phyloP scores from a whole-genome alignment of 2,329 filamentous ascomycete species.

The Neonectria coccinea region DNA sequence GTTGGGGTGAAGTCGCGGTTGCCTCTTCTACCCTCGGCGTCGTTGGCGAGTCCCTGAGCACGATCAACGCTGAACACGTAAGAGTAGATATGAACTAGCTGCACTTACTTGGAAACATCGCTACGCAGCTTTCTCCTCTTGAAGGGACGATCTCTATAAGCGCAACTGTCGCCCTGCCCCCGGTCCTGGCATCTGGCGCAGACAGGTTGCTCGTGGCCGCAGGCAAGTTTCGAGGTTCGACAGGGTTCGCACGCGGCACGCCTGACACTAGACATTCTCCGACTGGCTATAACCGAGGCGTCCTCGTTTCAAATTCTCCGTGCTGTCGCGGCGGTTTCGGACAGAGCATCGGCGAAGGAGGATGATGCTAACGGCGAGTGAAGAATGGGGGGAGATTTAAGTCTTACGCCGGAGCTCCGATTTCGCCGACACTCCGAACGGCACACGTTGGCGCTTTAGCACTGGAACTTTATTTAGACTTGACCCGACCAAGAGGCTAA shows the following conservation, averaged over 20 bases:
- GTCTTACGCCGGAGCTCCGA: neutral
- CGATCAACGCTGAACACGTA: neutral
- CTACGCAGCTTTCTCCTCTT: slow-evolving; percentile 6
- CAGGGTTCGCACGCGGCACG: slow-evolving; percentile 25
- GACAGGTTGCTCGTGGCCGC: slow-evolving; percentile 21
- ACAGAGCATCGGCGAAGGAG: neutral
- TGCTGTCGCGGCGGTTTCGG: neutral
- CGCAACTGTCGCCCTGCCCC: slow-evolving; percentile 10
- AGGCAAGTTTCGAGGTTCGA: slow-evolving; percentile 19
- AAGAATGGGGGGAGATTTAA: too few relatives aligned
- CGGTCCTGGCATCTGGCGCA: slow-evolving; percentile 20
- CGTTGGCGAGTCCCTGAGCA: slow-evolving; percentile 3
- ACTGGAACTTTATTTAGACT: too few relatives aligned
- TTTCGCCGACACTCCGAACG: neutral
- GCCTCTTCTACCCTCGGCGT: neutral
- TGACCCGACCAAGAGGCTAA: too few relatives aligned
- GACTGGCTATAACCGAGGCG: neutral
- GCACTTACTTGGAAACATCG: slow-evolving; percentile 2
- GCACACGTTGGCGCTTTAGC: neutral
- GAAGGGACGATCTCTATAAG: slow-evolving; percentile 20
- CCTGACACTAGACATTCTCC: slow-evolving; percentile 9
- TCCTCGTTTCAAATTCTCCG: neutral
- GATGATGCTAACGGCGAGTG: too few relatives aligned
- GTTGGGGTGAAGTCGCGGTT: slow-evolving; percentile 1
- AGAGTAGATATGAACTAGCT: neutral